phyloP scores from a whole-genome alignment of 768 basidiomycete genomes.

The Rossbeevera mucosa region DNA sequence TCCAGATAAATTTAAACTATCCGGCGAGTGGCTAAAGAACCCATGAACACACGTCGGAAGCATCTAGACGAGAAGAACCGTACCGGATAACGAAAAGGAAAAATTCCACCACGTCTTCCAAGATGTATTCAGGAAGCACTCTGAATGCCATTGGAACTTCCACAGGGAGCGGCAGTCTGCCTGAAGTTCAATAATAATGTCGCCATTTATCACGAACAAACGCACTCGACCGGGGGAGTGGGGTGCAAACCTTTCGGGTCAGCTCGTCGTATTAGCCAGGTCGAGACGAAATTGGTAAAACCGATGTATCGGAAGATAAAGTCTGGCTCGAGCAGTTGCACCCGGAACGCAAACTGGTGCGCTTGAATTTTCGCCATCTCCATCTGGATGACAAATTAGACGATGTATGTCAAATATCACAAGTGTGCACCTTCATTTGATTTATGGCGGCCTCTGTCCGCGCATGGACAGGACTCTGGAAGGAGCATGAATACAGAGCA shows the following conservation, averaged over 20 bases:
- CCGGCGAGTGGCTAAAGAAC: conserved; percentile 54
- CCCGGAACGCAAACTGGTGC: conserved; percentile 77
- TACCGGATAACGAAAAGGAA: conserved; percentile 80
- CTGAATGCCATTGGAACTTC: conserved; percentile 84
- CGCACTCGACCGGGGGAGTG: conserved; percentile 59
- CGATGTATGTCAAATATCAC: background rate
- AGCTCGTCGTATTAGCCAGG: conserved; percentile 88
- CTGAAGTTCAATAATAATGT: conserved; percentile 4
- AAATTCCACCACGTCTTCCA: conserved; percentile 93
- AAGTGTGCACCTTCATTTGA: conserved; percentile 62
- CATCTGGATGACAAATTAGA: conserved; percentile 35
- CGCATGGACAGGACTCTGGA: conserved; percentile 64
- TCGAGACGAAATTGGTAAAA: conserved; percentile 87
- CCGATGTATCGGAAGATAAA: conserved; percentile 71
- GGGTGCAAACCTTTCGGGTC: conserved; percentile 83
- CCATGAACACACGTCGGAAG: background rate
- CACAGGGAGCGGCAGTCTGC: conserved; percentile 79
- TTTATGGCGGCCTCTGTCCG: conserved; percentile 77
- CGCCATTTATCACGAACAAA: conserved; percentile 6
- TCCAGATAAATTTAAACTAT: conserved; percentile 78
- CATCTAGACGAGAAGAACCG: conserved; percentile 18
- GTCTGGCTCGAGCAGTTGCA: conserved; percentile 84
- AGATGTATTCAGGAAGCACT: conserved; percentile 86
- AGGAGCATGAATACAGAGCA: background rate
- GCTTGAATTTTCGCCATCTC: conserved; percentile 68